Base-by-base conservation (phyloP, 164 flowering plant genomes). In the Nymphaea colorata region DNA sequence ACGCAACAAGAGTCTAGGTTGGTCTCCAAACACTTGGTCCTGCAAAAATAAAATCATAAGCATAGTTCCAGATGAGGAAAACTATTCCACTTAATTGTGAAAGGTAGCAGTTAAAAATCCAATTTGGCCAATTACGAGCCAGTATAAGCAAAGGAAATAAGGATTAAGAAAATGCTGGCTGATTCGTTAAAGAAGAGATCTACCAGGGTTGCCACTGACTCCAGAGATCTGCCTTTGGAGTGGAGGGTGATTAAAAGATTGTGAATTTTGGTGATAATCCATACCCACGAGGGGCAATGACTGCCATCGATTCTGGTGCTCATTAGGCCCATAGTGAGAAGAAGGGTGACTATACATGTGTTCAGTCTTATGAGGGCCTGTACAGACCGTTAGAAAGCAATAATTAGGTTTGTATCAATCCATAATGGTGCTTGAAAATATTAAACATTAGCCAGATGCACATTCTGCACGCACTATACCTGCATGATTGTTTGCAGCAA, bases 1-100 rank as follows among this genome's bases (percentile, higher is more conserved):
- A 12, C 43, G 69, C 11, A 2, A 43, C 55, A 63, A 61, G 59
- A 41, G 11, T 17, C 79, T 80, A 87, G 79, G 90, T 83, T 70
- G 97, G 94, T 70, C 81, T 80, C 97, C 94, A 90, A 55, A 64
- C 79, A 68, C 74, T 76, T 45, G 83, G 82, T 74, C 76, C 92
- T 88, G 88, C 75, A 82, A 81, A 44, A 79, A 17, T 65, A 67
- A 43, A 66, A 64, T 8, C 15, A 73, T 43, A 47, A 63, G 36
- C 36, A 25, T 25, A 25, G 36, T 25, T 25, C 36, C 36, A 25
- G 36, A 25, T 25, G 36, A 25, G 36, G 36, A 25, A 25, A 25
- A 25, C 36, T 25, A 25, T 25, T 25, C 36, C 36, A 25, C 36
- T 25, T 25, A 25, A 25, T 25, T 25, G 36, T 25, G 36, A 25